Base-by-base conservation (phyloP, 2,329 filamentous ascomycete genomes). In the Penicillium sp. region DNA sequence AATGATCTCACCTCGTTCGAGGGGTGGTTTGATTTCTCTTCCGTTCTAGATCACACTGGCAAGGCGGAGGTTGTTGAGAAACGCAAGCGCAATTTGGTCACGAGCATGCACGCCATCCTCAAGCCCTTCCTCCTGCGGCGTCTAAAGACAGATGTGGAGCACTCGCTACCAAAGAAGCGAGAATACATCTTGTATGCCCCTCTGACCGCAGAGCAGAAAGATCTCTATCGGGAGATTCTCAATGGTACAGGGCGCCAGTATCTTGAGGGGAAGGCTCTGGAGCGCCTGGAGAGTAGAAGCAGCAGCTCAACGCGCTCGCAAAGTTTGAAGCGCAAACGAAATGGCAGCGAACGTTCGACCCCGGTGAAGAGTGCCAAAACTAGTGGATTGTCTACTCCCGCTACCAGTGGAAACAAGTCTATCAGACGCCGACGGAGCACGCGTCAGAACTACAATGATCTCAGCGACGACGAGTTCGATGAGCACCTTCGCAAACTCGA, bases 121-220 rank as follows among this genome's bases (percentile, higher is more conserved):
- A 95, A 97, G 60, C 93, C 93, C 0, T 86, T 99, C 59, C 75
- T 99, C 1, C 76, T 99, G 1, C 82, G 93, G 1, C 80, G 93
- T 14, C 81, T 99, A 55, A 99, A 99, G 71, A 87, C 89, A 0
- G 93, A 99, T 63, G 93, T 99, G 0, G 92, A 95, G 46, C 85
- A 85, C 2, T 82, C 89, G 40, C 77, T 99, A n/a, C 93, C 93
- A 0, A 95, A 92, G 71, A 99, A 99, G 75, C 82, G 93, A 25
- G 93, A 99, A 68, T 99, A 99, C 58, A 88, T 99, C 3, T 75
- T 99, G 0, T 97, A 93, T 62, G 93, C 93, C 0, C 93, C 93
- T 0, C 83, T 99, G 72, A 95, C 90, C 0, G 80, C 84, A 19
- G 89, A 93, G 58, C 93, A 99, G 65, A 89, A 90, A 2, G 92